These are phyloP conservation scores for Diaporthe aspalathi DNA, from an alignment of 2,329 filamentous ascomycete species.

Conservation along the genomic window DNA sequence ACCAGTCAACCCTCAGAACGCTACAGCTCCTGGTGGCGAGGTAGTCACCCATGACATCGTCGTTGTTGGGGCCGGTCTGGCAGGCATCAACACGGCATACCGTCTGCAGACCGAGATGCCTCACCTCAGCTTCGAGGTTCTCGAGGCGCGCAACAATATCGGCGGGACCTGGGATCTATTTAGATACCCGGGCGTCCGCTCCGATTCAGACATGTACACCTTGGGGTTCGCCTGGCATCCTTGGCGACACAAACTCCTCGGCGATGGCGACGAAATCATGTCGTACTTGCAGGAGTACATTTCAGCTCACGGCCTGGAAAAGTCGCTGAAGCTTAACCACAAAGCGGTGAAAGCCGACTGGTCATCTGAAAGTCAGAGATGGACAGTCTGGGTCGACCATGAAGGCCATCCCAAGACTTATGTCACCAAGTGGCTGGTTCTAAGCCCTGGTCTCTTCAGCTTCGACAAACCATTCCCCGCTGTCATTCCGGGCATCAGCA, in stretches of 20 bases:
- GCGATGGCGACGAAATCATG: conserved; percentile 62
- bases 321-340: conserved; percentile 64
- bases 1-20: no score
- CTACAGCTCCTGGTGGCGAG: background rate
- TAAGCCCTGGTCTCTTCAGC: conserved; percentile 73
- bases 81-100: background rate
- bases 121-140: background rate
- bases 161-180: conserved; percentile 47
- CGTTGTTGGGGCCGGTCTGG: background rate
- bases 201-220: conserved; percentile 70
- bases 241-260: conserved; percentile 68
- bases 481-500: conserved; percentile 56
- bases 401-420: conserved; percentile 6
- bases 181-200: conserved; percentile 77
- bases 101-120: background rate
- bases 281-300: conserved; percentile 66
- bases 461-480: conserved; percentile 69
- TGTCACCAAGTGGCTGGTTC: conserved; percentile 56
- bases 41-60: background rate
- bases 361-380: conserved; percentile 63
- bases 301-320: conserved; percentile 61
- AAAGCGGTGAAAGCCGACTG: conserved; percentile 63
- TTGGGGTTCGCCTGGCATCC: conserved; percentile 77
- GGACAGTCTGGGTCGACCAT: conserved; percentile 58
- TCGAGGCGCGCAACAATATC: background rate